Percentiles rank a stretch among this genome's conserved stretches.
These are phyloP conservation scores for Candida bentonensis DNA, from an alignment of 805 yeast species.

Conservation along the genomic window DNA sequence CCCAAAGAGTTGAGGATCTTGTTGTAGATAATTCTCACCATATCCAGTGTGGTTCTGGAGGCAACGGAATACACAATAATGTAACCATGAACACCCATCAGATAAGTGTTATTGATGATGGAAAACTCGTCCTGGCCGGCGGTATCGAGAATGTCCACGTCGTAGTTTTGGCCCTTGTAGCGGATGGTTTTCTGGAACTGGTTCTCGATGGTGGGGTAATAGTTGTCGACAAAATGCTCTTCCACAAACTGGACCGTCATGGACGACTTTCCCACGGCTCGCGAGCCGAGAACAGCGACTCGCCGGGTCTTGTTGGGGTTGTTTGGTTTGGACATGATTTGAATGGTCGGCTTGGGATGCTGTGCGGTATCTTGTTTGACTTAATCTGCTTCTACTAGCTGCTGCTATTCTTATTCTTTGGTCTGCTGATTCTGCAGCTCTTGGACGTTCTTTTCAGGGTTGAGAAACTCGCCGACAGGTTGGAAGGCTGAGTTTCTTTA, in stretches of 20 bases:
- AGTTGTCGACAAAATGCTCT: slow-evolving; percentile 74
- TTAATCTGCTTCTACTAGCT: slow-evolving; percentile 11
- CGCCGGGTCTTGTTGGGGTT: slow-evolving; percentile 40
- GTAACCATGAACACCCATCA: slow-evolving; percentile 75
- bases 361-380: slow-evolving; percentile 16
- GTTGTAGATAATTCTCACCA: slow-evolving; percentile 64
- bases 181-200: slow-evolving; percentile 59
- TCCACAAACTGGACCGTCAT: slow-evolving; percentile 76
- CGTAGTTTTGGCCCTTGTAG: slow-evolving; percentile 60
- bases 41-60: slow-evolving; percentile 62
- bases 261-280: slow-evolving; percentile 79
- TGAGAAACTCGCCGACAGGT: no score
- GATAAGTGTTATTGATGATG: slow-evolving; percentile 61
- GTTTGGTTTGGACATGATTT: slow-evolving; percentile 7
- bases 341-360: neutral
- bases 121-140: slow-evolving; percentile 90
- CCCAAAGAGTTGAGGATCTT: slow-evolving; percentile 59
- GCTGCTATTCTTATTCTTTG: no score
- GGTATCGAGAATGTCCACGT: slow-evolving; percentile 76
- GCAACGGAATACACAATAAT: slow-evolving; percentile 71
- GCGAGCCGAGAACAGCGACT: slow-evolving; percentile 74
- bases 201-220: slow-evolving; percentile 85
- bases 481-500: no score
- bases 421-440: neutral
- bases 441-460: no score